phyloP scores from a whole-genome alignment of 768 basidiomycete species.

The Tylopilus sp. region DNA sequence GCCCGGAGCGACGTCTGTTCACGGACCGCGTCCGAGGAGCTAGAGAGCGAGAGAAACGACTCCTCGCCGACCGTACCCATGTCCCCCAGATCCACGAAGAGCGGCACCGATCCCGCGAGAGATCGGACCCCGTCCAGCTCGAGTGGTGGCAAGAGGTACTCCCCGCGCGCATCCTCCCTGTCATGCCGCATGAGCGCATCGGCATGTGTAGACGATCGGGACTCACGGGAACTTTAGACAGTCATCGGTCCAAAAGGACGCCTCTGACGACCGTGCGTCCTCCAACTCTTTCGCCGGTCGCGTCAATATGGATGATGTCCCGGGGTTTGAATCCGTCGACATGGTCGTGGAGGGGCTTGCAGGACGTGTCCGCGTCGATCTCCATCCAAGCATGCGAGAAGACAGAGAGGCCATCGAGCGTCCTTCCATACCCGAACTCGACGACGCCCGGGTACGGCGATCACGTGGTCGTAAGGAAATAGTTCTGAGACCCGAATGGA shows the following conservation, averaged over 20 bases:
- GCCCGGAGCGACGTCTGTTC: too few species aligned
- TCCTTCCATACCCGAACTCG: constrained; percentile 1
- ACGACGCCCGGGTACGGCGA: constrained; percentile 2
- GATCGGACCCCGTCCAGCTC: constrained; percentile 41
- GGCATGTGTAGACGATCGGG: neutral
- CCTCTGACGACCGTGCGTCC: constrained; percentile 6
- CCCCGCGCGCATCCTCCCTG: constrained; percentile 13
- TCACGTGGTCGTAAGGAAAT: constrained; percentile 22
- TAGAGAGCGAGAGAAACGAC: constrained; percentile 42
- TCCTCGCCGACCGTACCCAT: constrained; percentile 37
- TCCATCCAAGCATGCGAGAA: constrained; percentile 6
- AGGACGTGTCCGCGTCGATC: neutral
- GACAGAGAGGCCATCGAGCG: constrained; percentile 2
- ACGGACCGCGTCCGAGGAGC: too few species aligned
- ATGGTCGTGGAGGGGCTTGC: constrained; percentile 1
- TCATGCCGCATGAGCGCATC: neutral
- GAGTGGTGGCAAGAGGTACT: constrained; percentile 2
- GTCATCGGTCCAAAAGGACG: neutral
- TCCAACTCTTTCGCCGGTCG: constrained; percentile 8
- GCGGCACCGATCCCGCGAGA: constrained; percentile 40
- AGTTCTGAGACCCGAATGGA: constrained; percentile 34
- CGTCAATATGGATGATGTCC: constrained; percentile 15
- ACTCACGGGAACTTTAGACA: constrained; percentile 15
- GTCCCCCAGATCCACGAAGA: constrained; percentile 40
- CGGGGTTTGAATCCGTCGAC: constrained; percentile 4